A percentile compares a stretch with the other conserved stretches of the same genome.
These are phyloP conservation scores for rapeseed (Brassica napus) DNA, from an alignment of 345 rosid genomes.

Conservation along the genomic window Da-Ae NC_063439.1:6273501-6274000, in stretches of 20 bases:
- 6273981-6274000: constrained; percentile 61
- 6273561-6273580: constrained; percentile 84
- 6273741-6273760: constrained; percentile 66
- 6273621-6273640: constrained; percentile 77
- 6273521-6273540: constrained; percentile 64
- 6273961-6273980: not conserved
- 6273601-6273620: constrained; percentile 74
- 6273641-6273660: constrained; percentile 76
- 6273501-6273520: not conserved
- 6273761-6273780: constrained; percentile 69
- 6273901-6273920: constrained; percentile 55
- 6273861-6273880: constrained; percentile 67
- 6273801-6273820: constrained; percentile 70
- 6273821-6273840: constrained; percentile 63
- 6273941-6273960: too few species aligned
- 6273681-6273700: constrained; percentile 62
- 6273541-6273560: constrained; percentile 75
- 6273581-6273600: constrained; percentile 78
- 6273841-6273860: constrained; percentile 50
- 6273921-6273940: not conserved
- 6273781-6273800: constrained; percentile 64
- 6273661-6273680: constrained; percentile 62
- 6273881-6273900: constrained; percentile 67
- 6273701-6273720: constrained; percentile 70
- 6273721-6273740: constrained; percentile 71